Conservation (phyloP, 306 rosid species). For the Dryas drummondii region DNA sequence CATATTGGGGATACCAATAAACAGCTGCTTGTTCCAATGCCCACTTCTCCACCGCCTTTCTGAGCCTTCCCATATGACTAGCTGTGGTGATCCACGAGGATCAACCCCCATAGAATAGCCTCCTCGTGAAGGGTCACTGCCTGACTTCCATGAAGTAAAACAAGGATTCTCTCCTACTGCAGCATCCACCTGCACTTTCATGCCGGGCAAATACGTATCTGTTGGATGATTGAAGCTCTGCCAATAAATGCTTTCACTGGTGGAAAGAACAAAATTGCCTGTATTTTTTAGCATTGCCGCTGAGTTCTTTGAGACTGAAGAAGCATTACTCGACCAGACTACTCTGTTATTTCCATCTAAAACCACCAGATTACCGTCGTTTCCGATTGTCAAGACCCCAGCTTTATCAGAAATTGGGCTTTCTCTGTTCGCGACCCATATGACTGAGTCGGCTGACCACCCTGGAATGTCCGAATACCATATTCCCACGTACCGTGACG, state of each 20-base stretch:
- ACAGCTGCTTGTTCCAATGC: constrained; percentile 59
- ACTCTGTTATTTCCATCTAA: constrained; percentile 24
- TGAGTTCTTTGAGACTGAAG: constrained; percentile 11
- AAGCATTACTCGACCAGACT: constrained; percentile 51
- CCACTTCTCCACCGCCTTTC: constrained; percentile 79
- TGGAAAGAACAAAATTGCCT: constrained; percentile 52
- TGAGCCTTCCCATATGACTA: constrained; percentile 64
- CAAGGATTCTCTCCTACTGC: constrained; percentile 26
- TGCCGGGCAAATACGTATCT: constrained; percentile 69
- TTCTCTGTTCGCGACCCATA: constrained; percentile 80
- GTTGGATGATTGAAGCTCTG: constrained; percentile 60
- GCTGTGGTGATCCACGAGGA: constrained; percentile 60
- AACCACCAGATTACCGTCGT: constrained; percentile 53
- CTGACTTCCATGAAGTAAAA: constrained; percentile 70
- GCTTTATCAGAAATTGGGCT: constrained; percentile 39
- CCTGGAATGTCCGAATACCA: constrained; percentile 49
- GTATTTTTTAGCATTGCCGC: constrained; percentile 32
- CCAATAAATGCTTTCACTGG: constrained; percentile 31
- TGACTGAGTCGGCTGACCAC: background rate
- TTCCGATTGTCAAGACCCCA: constrained; percentile 45
- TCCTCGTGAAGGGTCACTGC: constrained; percentile 56
- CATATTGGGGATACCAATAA: constrained; percentile 52
- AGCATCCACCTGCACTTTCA: constrained; percentile 42
- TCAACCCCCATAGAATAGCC: constrained; percentile 61
- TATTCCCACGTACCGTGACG: constrained; percentile 62